Conservation (phyloP, 2,329 filamentous ascomycete genomes). For the Colletotrichum sp. region DNA sequence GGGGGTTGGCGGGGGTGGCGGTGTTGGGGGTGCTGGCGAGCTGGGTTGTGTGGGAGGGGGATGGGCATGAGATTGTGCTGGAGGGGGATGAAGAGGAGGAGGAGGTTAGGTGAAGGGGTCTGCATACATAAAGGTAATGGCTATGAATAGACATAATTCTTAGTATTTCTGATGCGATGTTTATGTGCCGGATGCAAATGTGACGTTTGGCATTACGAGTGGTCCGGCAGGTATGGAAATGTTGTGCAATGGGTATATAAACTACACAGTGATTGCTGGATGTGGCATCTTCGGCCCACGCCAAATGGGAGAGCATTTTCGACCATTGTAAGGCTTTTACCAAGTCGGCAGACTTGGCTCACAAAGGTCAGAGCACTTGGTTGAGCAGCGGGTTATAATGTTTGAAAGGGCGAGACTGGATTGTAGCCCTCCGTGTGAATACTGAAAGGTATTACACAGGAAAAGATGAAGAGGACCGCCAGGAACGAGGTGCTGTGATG, state of each 20-base stretch:
- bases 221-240: accelerated
- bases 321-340: accelerated
- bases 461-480: too few species aligned
- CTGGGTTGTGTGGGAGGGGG: slow-evolving; percentile 62
- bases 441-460: too few species aligned
- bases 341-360: neutral
- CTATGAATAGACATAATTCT: neutral
- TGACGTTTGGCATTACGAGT: accelerated
- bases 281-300: neutral
- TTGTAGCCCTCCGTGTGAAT: too few species aligned
- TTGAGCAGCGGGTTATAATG: accelerated
- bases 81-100: slow-evolving; percentile 58
- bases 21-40: slow-evolving; percentile 55
- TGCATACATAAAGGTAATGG: neutral
- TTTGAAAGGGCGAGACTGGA: too few species aligned
- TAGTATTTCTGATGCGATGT: neutral
- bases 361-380: neutral
- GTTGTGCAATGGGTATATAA: neutral
- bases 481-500: too few species aligned
- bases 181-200: neutral
- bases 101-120: neutral
- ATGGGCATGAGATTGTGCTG: slow-evolving; percentile 70
- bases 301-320: accelerated
- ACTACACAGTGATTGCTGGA: accelerated
- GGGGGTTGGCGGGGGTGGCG: slow-evolving; percentile 57